Percentiles rank a stretch among this genome's conserved stretches.
phyloP scores from a whole-genome alignment of 352 stramenopile genomes.

The Phytopythium vexans region DNA sequence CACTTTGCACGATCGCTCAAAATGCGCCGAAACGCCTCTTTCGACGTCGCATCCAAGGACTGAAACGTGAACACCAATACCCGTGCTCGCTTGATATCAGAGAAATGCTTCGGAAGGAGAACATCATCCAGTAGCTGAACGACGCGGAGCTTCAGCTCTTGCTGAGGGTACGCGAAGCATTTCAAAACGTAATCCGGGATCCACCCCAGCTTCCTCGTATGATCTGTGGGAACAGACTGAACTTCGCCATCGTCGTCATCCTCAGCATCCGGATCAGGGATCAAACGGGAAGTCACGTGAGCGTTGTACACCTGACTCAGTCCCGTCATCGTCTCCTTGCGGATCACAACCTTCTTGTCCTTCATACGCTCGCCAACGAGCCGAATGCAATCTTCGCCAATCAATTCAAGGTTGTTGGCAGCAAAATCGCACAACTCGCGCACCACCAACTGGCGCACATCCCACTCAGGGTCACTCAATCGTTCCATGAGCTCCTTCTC shows the following conservation, averaged over 20 bases:
- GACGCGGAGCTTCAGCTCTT: slow-evolving; percentile 81
- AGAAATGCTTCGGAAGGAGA: slow-evolving; percentile 64
- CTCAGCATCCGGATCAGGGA: not conserved
- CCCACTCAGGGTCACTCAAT: slow-evolving; percentile 78
- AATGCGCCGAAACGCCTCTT: slow-evolving; percentile 70
- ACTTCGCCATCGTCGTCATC: slow-evolving; percentile 14
- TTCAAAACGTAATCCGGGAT: slow-evolving; percentile 84
- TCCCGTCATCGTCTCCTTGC: slow-evolving; percentile 88
- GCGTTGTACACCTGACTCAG: slow-evolving; percentile 77
- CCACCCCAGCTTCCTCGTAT: slow-evolving; percentile 75
- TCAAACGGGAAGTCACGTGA: slow-evolving; percentile 65
- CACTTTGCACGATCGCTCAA: slow-evolving; percentile 65
- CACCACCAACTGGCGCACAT: slow-evolving; percentile 73
- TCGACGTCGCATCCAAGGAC: slow-evolving; percentile 50
- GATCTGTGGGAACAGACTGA: slow-evolving; percentile 25
- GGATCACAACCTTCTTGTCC: slow-evolving; percentile 75
- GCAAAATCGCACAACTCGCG: slow-evolving; percentile 83
- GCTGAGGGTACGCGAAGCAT: slow-evolving; percentile 80
- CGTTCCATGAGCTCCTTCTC: slow-evolving; percentile 75
- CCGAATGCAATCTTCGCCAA: slow-evolving; percentile 65
- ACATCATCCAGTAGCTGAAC: slow-evolving; percentile 85
- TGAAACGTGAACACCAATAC: slow-evolving; percentile 75
- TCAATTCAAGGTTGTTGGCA: slow-evolving; percentile 57
- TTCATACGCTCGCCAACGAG: slow-evolving; percentile 86
- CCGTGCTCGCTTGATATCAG: slow-evolving; percentile 50